Base-by-base conservation (phyloP, 805 yeast genomes). In the Wickerhamiella spandovensis region DNA sequence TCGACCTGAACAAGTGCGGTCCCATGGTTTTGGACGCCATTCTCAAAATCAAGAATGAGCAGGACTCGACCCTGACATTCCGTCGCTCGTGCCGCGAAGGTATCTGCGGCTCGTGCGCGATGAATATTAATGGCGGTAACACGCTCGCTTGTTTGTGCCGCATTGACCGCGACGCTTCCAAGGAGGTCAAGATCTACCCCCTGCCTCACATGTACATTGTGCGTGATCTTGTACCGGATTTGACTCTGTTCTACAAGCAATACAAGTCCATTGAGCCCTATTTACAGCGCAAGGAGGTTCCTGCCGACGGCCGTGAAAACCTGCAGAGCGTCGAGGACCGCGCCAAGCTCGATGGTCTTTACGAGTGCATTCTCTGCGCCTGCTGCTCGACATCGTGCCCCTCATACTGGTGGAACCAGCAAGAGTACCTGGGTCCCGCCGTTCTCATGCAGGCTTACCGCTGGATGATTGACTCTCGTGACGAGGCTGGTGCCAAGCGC, bases 391-490 rank as follows among this genome's bases (percentile, higher is more conserved):
- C 98, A 48, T 82, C 97, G 18, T 92, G 98, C 75, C 98, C 98
- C 49, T 89, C 97, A 2, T 92, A 92, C 78, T 92, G 98, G 98
- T 92, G 98, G 98, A 92, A 92, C 73, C 95, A 87, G 73, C 95
- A 89, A 72, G 95, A 92, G 75, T 92, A 92, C 72, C 74, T 92
- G 61, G 98, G 98, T 51, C 98, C 98, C 23, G 98, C 98, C 28
- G 97, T 92, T 50, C 78, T 92, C 69, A 85, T 92, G 96, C 98
- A 92, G 76, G 97, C 97, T 50, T 92, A 81, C 78, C 83, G 98
- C 75, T 92, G 98, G 98, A 81, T 92, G 76, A 79, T 88, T 54
- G 98, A 92, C 71, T 83, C 95, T 43, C 83, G 98, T 75, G 98
- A 92, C 72, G 82, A 87, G 69, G 96, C 96, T 50, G 75, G 86